A percentile compares a stretch with the other conserved stretches of the same genome.
Evolutionary conservation across 345 rosid genomes (phyloP).

Genomic region (Cardamine occulta): DNA sequence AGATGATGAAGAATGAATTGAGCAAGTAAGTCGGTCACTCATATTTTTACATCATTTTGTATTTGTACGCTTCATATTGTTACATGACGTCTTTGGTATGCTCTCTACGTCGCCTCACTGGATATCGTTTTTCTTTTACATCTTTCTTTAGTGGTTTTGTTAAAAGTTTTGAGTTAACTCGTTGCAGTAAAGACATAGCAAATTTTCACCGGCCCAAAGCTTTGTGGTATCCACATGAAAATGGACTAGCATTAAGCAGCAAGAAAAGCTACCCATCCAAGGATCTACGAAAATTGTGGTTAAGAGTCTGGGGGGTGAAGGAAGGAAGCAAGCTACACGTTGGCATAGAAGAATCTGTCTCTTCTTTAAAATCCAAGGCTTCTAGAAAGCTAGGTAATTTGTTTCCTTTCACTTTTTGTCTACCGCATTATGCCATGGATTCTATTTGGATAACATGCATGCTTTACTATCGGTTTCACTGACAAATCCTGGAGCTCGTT

Average conservation of each 20-base stretch:
- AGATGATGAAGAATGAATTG: constrained; percentile 82
- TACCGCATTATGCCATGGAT: constrained; percentile 20
- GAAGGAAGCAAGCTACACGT: constrained; percentile 93
- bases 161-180: constrained; percentile 22
- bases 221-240: constrained; percentile 93
- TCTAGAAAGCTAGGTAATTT: constrained; percentile 88
- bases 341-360: constrained; percentile 74
- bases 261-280: constrained; percentile 69
- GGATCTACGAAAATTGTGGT: constrained; percentile 85
- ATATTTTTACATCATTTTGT: constrained; percentile 17
- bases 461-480: constrained; percentile 2
- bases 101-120: not conserved
- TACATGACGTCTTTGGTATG: not conserved
- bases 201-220: constrained; percentile 97
- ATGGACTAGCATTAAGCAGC: constrained; percentile 89
- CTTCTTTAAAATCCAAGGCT: constrained; percentile 86
- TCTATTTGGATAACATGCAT: constrained; percentile 8
- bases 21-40: constrained; percentile 74
- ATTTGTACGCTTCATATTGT: constrained; percentile 1
- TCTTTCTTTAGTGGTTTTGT: constrained; percentile 12
- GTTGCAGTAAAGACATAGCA: constrained; percentile 85
- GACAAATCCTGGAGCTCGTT: constrained; percentile 31
- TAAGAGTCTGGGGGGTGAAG: constrained; percentile 98
- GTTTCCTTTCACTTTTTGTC: constrained; percentile 32
- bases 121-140: not conserved